phyloP scores from a whole-genome alignment of 1,284 basidiomycete genomes.

The Taiwanofungus camphoratus region DNA sequence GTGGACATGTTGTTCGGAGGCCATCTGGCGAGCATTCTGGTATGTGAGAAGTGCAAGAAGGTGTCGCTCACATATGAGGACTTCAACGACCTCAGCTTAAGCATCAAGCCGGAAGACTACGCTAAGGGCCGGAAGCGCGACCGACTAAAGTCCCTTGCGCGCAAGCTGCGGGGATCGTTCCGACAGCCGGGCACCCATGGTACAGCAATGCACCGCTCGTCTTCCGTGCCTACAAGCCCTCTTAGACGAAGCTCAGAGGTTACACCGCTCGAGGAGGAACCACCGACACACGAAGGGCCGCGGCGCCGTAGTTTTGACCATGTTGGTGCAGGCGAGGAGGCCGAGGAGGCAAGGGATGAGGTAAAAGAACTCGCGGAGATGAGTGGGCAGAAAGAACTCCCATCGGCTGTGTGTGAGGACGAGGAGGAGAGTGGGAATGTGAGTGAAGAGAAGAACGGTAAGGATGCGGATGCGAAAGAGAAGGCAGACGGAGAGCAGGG shows the following conservation, averaged over 20 bases:
- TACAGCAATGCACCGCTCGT: conserved; percentile 19
- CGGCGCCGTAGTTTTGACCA: conserved; percentile 26
- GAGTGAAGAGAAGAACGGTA: conserved; percentile 7
- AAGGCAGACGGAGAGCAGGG: conserved; percentile 7
- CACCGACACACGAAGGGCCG: conserved; percentile 22
- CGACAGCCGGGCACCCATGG: conserved; percentile 22
- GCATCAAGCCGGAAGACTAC: conserved; percentile 79
- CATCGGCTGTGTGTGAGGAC: conserved; percentile 26
- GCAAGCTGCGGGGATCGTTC: conserved; percentile 40
- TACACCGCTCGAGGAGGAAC: conserved; percentile 17
- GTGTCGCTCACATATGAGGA: conserved; percentile 90
- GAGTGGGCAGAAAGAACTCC: conserved; percentile 21
- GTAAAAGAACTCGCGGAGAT: conserved; percentile 15
- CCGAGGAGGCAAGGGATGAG: conserved; percentile 16
- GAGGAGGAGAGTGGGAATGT: conserved; percentile 11
- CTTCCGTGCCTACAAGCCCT: conserved; percentile 29
- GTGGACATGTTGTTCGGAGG: conserved; percentile 90
- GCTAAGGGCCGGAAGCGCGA: conserved; percentile 62
- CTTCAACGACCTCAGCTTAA: conserved; percentile 88
- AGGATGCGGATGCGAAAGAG: background rate
- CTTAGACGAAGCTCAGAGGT: conserved; percentile 19
- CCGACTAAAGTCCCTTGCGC: conserved; percentile 65
- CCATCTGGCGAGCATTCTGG: conserved; percentile 80
- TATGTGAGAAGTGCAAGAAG: conserved; percentile 91
- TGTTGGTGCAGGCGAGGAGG: conserved; percentile 12